A percentile compares a stretch with the other conserved stretches of the same genome.
Evolutionary conservation across 2,329 filamentous ascomycete genomes (phyloP).

Genomic region (Trichoderma afroharzianum): DNA sequence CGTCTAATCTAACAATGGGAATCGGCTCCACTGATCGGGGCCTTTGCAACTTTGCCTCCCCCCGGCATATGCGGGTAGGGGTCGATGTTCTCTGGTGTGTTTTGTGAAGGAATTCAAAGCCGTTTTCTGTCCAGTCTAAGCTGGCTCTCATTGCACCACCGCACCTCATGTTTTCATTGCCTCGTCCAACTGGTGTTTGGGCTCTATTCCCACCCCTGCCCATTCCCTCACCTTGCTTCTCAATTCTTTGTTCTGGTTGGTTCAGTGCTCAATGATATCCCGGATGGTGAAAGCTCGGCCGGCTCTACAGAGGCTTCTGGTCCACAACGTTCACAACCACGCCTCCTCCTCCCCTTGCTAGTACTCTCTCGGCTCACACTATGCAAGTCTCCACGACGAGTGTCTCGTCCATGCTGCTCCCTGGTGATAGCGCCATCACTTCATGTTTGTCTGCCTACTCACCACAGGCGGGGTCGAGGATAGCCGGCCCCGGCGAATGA

Average conservation of each 20-base stretch:
- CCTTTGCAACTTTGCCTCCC: conserved; percentile 6
- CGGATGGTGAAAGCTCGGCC: not conserved
- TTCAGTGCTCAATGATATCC: conserved; percentile 10
- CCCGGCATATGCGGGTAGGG: conserved; percentile 11
- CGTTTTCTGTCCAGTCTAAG: not conserved
- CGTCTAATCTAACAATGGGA: conserved; percentile 15
- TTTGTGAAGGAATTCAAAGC: not conserved
- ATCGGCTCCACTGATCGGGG: conserved; percentile 11
- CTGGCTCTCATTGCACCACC: conserved; percentile 16
- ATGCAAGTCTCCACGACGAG: conserved; percentile 35
- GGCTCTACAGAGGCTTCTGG: conserved; percentile 17
- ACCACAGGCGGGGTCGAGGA: conserved; percentile 41
- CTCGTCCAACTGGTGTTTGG: conserved; percentile 15
- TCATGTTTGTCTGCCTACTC: conserved; percentile 31
- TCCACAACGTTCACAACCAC: conserved; percentile 24
- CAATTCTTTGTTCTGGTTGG: conserved; percentile 19
- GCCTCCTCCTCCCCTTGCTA: conserved; percentile 22
- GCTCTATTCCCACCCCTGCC: conserved; percentile 26
- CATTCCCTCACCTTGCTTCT: conserved; percentile 9
- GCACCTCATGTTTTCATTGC: conserved; percentile 16
- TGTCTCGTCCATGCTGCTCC: conserved; percentile 29
- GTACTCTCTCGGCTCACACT: conserved; percentile 32
- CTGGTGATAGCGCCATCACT: conserved; percentile 30
- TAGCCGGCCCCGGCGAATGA: conserved; percentile 40
- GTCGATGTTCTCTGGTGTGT: conserved; percentile 5